Conservation (phyloP, 352 stramenopile species). For the Pythium coloratum region DNA sequence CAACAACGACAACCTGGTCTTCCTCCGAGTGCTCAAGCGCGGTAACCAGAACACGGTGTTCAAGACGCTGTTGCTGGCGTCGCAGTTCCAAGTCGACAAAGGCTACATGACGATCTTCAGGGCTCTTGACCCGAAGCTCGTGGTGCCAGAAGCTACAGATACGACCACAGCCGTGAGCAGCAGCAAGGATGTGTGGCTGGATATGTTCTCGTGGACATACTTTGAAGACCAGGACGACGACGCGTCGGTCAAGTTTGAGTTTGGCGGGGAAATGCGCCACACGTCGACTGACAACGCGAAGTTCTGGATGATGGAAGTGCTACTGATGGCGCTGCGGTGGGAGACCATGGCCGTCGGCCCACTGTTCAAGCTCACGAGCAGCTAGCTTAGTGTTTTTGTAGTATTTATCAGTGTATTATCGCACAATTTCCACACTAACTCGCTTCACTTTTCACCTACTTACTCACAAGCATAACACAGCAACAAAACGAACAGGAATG, state of each 20-base stretch:
- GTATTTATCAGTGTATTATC: background rate
- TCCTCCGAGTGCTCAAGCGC: constrained; percentile 55
- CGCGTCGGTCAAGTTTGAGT: constrained; percentile 41
- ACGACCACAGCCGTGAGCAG: background rate
- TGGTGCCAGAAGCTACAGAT: constrained; percentile 16
- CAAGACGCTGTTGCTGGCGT: constrained; percentile 64
- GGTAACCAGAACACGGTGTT: constrained; percentile 33
- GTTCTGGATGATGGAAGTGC: constrained; percentile 66
- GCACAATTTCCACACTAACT: no score
- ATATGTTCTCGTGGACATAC: constrained; percentile 32
- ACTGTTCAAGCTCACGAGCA: constrained; percentile 38
- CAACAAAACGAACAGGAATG: background rate
- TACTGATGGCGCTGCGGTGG: constrained; percentile 70
- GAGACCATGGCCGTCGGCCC: constrained; percentile 61
- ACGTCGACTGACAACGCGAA: constrained; percentile 34
- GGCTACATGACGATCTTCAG: constrained; percentile 68
- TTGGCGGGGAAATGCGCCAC: constrained; percentile 41
- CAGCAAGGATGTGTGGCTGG: constrained; percentile 45
- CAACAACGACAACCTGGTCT: constrained; percentile 55
- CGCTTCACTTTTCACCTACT: constrained; percentile 6
- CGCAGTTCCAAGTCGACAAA: constrained; percentile 50
- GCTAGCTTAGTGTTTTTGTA: constrained; percentile 3
- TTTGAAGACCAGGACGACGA: constrained; percentile 19
- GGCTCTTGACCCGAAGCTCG: constrained; percentile 47
- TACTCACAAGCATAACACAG: constrained; percentile 29